phyloP scores from a whole-genome alignment of 2,329 filamentous ascomycete genomes.

The Claviceps maximensis region DNA sequence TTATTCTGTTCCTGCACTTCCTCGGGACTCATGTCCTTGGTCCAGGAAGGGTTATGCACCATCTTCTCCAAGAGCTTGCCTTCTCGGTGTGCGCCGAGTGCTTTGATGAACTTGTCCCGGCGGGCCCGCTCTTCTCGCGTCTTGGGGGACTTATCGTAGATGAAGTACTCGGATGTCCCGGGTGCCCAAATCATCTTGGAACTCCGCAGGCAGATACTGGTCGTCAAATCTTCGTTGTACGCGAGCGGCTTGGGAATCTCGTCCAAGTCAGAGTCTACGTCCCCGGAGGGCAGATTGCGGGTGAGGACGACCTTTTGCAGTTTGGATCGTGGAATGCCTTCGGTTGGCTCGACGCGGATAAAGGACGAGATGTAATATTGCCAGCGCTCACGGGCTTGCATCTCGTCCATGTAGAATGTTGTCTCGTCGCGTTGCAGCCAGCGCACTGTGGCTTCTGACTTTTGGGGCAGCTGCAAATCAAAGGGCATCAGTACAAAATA shows the following conservation, averaged over 20 bases:
- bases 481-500: constrained; percentile 18
- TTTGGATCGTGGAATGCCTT: constrained; percentile 54
- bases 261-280: constrained; percentile 51
- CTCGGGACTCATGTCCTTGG: constrained; percentile 67
- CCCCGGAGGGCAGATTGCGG: constrained; percentile 52
- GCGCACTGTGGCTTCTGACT: constrained; percentile 57
- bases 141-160: constrained; percentile 58
- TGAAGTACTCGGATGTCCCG: constrained; percentile 54
- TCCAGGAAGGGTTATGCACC: constrained; percentile 67
- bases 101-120: constrained; percentile 38
- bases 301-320: constrained; percentile 57
- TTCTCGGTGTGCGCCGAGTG: constrained; percentile 48
- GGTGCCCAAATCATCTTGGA: constrained; percentile 70
- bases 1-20: constrained; percentile 64
- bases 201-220: constrained; percentile 64
- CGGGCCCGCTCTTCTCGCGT: constrained; percentile 49
- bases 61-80: constrained; percentile 65
- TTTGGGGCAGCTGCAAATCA: constrained; percentile 45
- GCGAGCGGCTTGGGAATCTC: constrained; percentile 46
- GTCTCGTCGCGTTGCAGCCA: constrained; percentile 55
- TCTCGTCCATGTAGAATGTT: constrained; percentile 78
- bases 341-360: constrained; percentile 76
- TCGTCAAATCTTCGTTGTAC: constrained; percentile 53
- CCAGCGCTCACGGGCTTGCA: constrained; percentile 74
- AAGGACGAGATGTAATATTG: constrained; percentile 93